Evolutionary conservation across 2,329 filamentous ascomycete species (phyloP).

Genomic region (Venturiaceae sp.): DNA sequence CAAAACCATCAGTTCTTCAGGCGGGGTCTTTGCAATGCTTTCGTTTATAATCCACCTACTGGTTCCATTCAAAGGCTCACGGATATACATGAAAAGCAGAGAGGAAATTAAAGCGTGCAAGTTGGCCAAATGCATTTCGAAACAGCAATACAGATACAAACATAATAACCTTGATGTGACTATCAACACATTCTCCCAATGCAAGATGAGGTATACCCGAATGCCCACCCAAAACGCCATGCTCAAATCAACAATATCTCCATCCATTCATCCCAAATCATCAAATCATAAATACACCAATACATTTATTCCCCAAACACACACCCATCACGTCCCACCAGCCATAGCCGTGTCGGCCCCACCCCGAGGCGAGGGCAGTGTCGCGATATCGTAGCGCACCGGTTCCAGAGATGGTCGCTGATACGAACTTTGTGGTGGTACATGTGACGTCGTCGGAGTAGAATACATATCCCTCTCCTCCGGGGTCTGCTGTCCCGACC

Average conservation of each 20-base stretch:
- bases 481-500: neutral
- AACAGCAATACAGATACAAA: no score
- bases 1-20: no score
- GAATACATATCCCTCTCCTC: neutral
- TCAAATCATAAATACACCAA: neutral
- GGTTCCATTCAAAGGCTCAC: no score
- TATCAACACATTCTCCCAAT: neutral
- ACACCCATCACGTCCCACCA: no score
- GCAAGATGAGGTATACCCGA: neutral
- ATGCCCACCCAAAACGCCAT: neutral
- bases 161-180: no score
- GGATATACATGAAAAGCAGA: no score
- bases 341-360: neutral
- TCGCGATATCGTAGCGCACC: neutral
- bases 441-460: neutral
- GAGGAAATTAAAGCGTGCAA: no score
- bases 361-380: neutral
- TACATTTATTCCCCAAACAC: neutral
- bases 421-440: neutral
- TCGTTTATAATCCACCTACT: no score
- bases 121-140: no score
- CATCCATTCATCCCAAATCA: neutral
- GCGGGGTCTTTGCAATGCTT: no score
- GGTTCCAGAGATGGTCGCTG: neutral
- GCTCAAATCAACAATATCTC: neutral